Percentiles rank a stretch among this genome's conserved stretches.
These are phyloP conservation scores for Exobasidium cylindrosporum DNA, from an alignment of 1,284 basidiomycete species.

Conservation along the genomic window DNA sequence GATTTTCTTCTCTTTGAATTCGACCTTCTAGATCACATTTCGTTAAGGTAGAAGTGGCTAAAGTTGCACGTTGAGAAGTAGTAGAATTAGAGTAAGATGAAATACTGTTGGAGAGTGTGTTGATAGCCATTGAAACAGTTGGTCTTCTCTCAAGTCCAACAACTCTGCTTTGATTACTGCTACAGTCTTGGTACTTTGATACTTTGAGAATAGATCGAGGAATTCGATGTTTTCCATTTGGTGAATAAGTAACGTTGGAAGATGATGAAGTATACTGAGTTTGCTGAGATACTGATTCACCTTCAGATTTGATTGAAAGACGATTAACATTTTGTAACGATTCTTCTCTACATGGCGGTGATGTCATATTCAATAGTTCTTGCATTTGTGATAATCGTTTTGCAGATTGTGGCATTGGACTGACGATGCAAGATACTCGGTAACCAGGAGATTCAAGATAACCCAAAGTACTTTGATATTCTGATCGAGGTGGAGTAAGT, in stretches of 20 bases:
- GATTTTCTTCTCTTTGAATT: slow-evolving; percentile 2
- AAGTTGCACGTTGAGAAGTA: background rate
- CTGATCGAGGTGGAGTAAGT: background rate
- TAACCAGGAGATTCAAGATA: background rate
- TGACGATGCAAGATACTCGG: background rate
- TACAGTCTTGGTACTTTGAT: background rate
- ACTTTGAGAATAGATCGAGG: background rate
- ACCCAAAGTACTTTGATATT: background rate
- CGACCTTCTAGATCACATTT: background rate
- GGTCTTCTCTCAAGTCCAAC: background rate
- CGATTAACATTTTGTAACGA: too few relatives aligned
- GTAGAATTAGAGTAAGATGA: background rate
- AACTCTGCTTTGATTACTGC: background rate
- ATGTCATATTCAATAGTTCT: background rate
- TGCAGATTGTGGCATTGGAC: background rate
- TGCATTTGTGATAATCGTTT: background rate
- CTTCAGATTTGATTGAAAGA: too few relatives aligned
- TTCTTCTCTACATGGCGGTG: too few relatives aligned
- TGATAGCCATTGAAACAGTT: background rate
- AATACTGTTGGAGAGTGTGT: background rate
- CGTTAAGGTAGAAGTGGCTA: background rate
- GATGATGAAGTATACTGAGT: background rate
- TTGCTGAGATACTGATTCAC: too few relatives aligned
- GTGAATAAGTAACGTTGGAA: background rate
- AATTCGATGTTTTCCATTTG: background rate